Evolutionary conservation across 2,329 filamentous ascomycete species (phyloP), one percentile per base, ranked within the genome.

Genomic region (Fusarium marasasianum): DNA sequence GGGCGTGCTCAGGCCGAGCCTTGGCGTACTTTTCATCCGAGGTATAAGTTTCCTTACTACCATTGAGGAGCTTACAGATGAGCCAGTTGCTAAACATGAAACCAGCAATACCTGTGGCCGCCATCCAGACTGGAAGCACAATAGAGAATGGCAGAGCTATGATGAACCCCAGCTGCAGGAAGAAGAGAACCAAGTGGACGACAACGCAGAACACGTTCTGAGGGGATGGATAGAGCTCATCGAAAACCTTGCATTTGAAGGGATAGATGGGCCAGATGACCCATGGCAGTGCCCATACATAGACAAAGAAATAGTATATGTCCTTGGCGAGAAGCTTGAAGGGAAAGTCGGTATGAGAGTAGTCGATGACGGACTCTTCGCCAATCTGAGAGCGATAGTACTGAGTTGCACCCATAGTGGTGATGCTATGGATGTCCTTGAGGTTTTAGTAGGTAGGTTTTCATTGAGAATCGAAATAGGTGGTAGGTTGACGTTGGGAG

Each of bases 91-190:
- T 47, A 1, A 81, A 45, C 71, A 89, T 79, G 70, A 90, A 90
- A 5, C 78, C 80, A 8, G 75, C 80, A 13, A 88, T 75, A 11
- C 79, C 81, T 1, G 82, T 47, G 1, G 76, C 77, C 3, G 85
- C 86, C 37, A 83, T 80, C 86, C 87, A 91, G 48, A 89, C 78
- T 31, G 86, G 87, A 62, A 89, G 71, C 58, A 86, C 40, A 54
- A 87, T 37, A 45, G 84, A 80, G 5, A 89, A 79, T 0, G 91
- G 88, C 6, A 94, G 77, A 0, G 86, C 85, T 2, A 92, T 20
- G 14, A 94, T 78, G 78, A 94, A 93, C 1, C 77, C 76, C 1
- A 89, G 73, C 81, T 94, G 92, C n/a, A 89, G 78, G 17, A 91
- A 60, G 37, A 87, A 78, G 8, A 94, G 85, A 45, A 93, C 60